Base-by-base conservation (phyloP, 1,284 basidiomycete genomes). In the Fomitopsis schrenkii region DNA sequence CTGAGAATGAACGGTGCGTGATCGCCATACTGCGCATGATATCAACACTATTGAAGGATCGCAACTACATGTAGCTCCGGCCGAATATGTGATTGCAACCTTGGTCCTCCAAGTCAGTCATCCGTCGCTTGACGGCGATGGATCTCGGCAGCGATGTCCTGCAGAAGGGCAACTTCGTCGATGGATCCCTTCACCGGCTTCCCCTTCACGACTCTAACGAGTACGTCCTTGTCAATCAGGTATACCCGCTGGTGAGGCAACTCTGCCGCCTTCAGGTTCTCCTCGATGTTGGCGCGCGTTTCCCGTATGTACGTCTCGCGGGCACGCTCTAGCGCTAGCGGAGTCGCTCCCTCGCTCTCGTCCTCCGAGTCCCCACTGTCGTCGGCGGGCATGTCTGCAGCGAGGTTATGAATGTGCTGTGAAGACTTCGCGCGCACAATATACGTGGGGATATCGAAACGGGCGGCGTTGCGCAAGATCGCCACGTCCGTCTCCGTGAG, bases 361-460 rank as follows among this genome's bases (percentile, higher is more conserved):
- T 28, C 19, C 5, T 56, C 38, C 30, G 26, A 15, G 30, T 52
- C 48, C 22, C 17, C 48, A 28, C 38, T 36, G 38, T 30, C 40
- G 15, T 57, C 30, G 17, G 33, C 42, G 17, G 19, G n/a, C 57
- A 52, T 36, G 22, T 58, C 57, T 5, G 7, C 35, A 9, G 17
- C 28, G 36, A 58, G 17, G 15, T 58, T 58, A 14, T 19, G 57
- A 19, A 58, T 36, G 19, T 58, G 33, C 22, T 58, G 57, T 3
- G 10, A 14, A 9, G 57, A 30, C 46, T 58, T 58, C 12, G 57
- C 50, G 57, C 57, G 57, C 7, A 58, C 57, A 35, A 58, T 48
- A 35, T 52, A 58, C 19, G 57, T 36, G 14, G 57, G 57, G 22
- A 58, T 52, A 10, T 46, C 10, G 46, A 50, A 58, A 10, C 57